These are phyloP conservation scores for Talaromyces albobiverticillius DNA, from an alignment of 2,329 filamentous ascomycete genomes.

Conservation along the genomic window DNA sequence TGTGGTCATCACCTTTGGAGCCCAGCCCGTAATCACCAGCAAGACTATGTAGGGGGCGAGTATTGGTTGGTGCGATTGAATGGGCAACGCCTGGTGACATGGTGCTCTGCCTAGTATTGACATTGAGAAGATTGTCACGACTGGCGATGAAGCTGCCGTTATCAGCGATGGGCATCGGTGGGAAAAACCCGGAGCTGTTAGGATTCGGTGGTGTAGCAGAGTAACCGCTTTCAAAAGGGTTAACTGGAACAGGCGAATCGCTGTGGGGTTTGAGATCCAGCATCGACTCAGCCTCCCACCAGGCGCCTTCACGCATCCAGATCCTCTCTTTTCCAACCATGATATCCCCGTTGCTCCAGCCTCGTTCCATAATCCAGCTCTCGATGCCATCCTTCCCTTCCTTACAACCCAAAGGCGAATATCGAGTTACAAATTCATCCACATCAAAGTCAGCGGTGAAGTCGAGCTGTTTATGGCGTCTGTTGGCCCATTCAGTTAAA, in stretches of 20 bases:
- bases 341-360: conserved; percentile 98
- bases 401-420: conserved; percentile 77
- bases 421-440: conserved; percentile 85
- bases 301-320: conserved; percentile 90
- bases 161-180: conserved; percentile 57
- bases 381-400: conserved; percentile 91
- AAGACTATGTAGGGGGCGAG: conserved; percentile 44
- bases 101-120: conserved; percentile 56
- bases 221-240: conserved; percentile 69
- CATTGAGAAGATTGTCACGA: conserved; percentile 67
- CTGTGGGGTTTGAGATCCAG: conserved; percentile 77
- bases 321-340: conserved; percentile 86
- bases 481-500: conserved; percentile 93
- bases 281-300: conserved; percentile 98
- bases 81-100: conserved; percentile 46
- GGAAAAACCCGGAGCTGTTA: conserved; percentile 65
- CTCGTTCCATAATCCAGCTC: conserved; percentile 88
- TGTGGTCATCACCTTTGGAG: conserved; percentile 74
- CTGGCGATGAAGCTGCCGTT: conserved; percentile 64
- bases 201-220: conserved; percentile 58
- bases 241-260: conserved; percentile 51
- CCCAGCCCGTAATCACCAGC: conserved; percentile 88
- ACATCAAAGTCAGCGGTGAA: conserved; percentile 96
- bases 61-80: conserved; percentile 36
- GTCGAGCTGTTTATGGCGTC: conserved; percentile 83